Conservation (phyloP, 2,329 filamentous ascomycete species). For the Verticillium tricorpus region DNA sequence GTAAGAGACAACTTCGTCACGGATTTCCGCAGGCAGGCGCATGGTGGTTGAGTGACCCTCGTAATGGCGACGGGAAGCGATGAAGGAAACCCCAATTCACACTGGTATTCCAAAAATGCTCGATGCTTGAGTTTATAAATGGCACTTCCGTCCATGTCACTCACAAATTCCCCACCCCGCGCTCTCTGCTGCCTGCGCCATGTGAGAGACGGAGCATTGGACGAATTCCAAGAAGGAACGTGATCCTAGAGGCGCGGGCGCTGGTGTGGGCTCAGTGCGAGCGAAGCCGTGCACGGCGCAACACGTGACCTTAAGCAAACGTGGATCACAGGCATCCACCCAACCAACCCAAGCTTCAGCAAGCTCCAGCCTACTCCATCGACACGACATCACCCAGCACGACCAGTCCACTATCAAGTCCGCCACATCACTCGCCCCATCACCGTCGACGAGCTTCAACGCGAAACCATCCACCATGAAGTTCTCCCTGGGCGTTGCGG, state of each 20-base stretch:
- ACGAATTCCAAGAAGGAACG: background rate
- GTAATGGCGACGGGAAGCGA: background rate
- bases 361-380: conserved; percentile 8
- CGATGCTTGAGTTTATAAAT: too few species aligned
- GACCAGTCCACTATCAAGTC: background rate
- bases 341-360: conserved; percentile 2
- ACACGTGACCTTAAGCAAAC: background rate
- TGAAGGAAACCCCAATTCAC: too few species aligned
- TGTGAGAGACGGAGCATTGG: background rate
- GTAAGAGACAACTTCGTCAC: background rate
- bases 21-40: background rate
- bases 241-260: background rate
- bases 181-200: background rate
- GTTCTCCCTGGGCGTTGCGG: conserved; percentile 34
- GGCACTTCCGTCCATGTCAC: too few species aligned
- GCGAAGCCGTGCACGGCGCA: background rate
- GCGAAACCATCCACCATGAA: conserved; percentile 30
- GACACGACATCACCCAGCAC: conserved; percentile 1
- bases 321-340: background rate
- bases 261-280: background rate
- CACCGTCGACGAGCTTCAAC: conserved; percentile 1
- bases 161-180: background rate
- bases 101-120: too few species aligned
- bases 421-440: conserved; percentile 1
- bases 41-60: background rate